A percentile compares a stretch with the other conserved stretches of the same genome.
Evolutionary conservation across 208 protist species (phyloP).

Genomic region (Porcisia deanei): DNA sequence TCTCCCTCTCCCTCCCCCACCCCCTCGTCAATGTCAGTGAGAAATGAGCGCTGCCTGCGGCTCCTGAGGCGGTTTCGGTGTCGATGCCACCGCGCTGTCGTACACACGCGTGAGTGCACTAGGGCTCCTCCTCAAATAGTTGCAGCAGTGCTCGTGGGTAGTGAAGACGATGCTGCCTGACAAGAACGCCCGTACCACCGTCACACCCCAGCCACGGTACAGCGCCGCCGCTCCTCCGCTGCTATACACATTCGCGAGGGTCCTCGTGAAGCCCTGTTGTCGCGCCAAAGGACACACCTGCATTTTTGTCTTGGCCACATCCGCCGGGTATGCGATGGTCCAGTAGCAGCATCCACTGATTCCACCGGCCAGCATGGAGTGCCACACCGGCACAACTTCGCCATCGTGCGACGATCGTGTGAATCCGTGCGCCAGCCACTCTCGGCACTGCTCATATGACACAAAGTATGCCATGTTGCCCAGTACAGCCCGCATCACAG

Average conservation of each 20-base stretch:
- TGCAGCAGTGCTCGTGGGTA: slow-evolving; percentile 38
- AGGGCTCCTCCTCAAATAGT: neutral
- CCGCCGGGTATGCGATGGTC: slow-evolving; percentile 81
- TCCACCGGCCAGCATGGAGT: slow-evolving; percentile 68
- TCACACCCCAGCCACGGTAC: slow-evolving; percentile 69
- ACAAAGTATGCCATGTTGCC: slow-evolving; percentile 82
- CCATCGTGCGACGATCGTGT: slow-evolving; percentile 19
- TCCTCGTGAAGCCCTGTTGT: slow-evolving; percentile 26
- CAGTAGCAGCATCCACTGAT: slow-evolving; percentile 77
- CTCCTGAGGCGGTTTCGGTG: neutral
- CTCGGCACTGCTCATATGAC: slow-evolving; percentile 60
- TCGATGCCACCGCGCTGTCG: slow-evolving; percentile 1
- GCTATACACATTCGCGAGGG: slow-evolving; percentile 36
- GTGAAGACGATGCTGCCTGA: slow-evolving; percentile 58
- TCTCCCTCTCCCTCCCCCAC: no score
- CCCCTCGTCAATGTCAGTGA: neutral
- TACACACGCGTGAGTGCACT: neutral
- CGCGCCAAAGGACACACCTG: slow-evolving; percentile 52
- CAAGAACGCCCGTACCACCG: slow-evolving; percentile 58
- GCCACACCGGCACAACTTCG: slow-evolving; percentile 37
- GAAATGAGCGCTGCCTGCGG: neutral
- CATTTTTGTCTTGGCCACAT: slow-evolving; percentile 85
- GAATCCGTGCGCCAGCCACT: slow-evolving; percentile 28
- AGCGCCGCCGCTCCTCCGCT: slow-evolving; percentile 53
- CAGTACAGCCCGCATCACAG: slow-evolving; percentile 62